A percentile compares a stretch with the other conserved stretches of the same genome.
phyloP scores from a whole-genome alignment of 78 protist genomes.

The slime mould (Dictyostelium discoideum) region DNA sequence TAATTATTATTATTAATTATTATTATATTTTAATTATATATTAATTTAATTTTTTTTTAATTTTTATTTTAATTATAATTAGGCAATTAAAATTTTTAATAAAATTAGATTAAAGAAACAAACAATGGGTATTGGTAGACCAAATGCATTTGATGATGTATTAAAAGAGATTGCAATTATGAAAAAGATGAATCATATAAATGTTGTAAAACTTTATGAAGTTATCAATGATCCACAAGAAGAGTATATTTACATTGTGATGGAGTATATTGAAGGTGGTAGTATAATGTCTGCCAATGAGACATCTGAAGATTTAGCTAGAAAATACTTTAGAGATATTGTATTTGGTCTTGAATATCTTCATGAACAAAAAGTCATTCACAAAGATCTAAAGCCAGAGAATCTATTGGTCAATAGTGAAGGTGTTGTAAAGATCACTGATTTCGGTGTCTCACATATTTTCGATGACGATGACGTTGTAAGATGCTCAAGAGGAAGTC shows the following conservation, averaged over 20 bases:
- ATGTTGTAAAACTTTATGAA: constrained; percentile 89
- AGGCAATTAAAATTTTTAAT: constrained; percentile 71
- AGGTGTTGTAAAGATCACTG: constrained; percentile 82
- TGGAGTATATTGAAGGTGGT: constrained; percentile 77
- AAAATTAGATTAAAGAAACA: constrained; percentile 49
- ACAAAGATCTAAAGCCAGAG: constrained; percentile 89
- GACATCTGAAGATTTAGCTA: constrained; percentile 64
- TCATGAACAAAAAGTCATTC: constrained; percentile 84
- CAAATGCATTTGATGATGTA: constrained; percentile 67
- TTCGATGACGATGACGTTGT: constrained; percentile 62
- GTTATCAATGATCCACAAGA: constrained; percentile 93
- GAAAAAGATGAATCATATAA: constrained; percentile 90
- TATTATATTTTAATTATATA: neutral
- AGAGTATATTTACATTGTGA: constrained; percentile 65
- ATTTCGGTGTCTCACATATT: constrained; percentile 81
- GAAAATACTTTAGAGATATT: constrained; percentile 83
- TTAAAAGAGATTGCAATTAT: constrained; percentile 90
- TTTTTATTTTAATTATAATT: neutral
- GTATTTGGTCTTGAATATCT: constrained; percentile 80
- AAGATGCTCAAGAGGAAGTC: constrained; percentile 84
- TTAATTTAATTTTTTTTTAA: neutral
- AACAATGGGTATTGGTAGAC: constrained; percentile 20
- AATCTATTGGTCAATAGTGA: constrained; percentile 79
- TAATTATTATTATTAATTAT: too few relatives aligned
- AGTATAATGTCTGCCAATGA: constrained; percentile 33